phyloP scores from a whole-genome alignment of 75 land plant species.

The Pinus taeda region DNA sequence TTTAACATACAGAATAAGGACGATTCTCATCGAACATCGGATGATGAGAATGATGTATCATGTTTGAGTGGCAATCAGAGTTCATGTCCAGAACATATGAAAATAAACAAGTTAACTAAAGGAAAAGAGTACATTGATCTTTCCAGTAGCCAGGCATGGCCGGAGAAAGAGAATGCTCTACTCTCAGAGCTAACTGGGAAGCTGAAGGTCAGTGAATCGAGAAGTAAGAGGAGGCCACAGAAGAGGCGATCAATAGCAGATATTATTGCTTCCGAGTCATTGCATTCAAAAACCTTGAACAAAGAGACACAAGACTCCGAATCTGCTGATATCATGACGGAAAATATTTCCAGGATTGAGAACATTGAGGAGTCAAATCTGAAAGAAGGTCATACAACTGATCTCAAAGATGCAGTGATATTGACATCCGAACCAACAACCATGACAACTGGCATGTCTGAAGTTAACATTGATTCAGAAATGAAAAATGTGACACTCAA shows the following conservation, averaged over 20 bases:
- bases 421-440: neutral
- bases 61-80: neutral
- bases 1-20: neutral
- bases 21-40: neutral
- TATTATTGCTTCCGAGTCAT: conserved; percentile 6
- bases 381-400: neutral
- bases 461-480: neutral
- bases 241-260: conserved; percentile 10
- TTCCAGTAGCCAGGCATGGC: neutral
- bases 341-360: neutral
- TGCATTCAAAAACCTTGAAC: neutral
- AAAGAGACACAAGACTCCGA: conserved; percentile 5
- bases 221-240: conserved; percentile 5
- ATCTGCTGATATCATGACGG: neutral
- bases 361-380: neutral
- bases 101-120: neutral
- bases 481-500: neutral
- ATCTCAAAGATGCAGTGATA: neutral
- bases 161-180: neutral
- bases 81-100: neutral
- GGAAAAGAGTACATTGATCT: conserved; percentile 5
- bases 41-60: neutral
- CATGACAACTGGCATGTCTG: neutral
- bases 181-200: neutral
- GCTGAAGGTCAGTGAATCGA: neutral